Evolutionary conservation across 768 basidiomycete genomes (phyloP), one percentile per base, ranked within the genome.

Genomic region (Lactifluus rugatus): DNA sequence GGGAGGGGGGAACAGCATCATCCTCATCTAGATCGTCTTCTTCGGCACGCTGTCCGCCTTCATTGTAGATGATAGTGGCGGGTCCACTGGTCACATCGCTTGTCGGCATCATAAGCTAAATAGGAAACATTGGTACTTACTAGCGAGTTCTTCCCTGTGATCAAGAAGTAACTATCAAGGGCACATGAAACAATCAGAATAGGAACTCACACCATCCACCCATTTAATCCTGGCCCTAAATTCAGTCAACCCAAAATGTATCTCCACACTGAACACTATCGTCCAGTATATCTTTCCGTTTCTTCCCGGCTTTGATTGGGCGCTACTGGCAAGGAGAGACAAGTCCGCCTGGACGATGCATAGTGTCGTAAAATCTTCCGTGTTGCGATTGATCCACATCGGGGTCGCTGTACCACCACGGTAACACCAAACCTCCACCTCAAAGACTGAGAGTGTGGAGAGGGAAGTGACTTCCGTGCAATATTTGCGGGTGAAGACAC

Each of bases 391-490:
- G 52, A 90, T 89, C 87, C 87, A 89, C 63, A 82, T 80, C 0
- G 87, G 87, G 34, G 84, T 73, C 7, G 70, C 73, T 62, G 84
- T 80, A 46, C 84, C 84, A n/a, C 87, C 87, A 66, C 87, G 75
- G 70, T 80, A 90, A 67, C 87, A 89, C 87, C 87, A 89, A 63
- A 90, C 79, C 68, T 89, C 87, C 26, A 89, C 87, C 67, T 89
- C 87, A 62, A 90, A 89, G 17, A 89, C 84, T 14, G 84, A 86
- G 5, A 89, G 75, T 64, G 87, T 84, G 3, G 82, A 81, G 31
- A 90, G 68, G 61, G 79, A 88, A 9, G 87, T 89, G 37, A 90
- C 77, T 67, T 89, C 87, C 0, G 87, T 89, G 66, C 84, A 87
- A 69, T 90, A 89, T 66, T 90, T 90, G 54, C 87, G 76, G 54